Evolutionary conservation across 176 grass and related monocot genomes (phyloP).

Genomic region (Oryza meyeriana): DNA sequence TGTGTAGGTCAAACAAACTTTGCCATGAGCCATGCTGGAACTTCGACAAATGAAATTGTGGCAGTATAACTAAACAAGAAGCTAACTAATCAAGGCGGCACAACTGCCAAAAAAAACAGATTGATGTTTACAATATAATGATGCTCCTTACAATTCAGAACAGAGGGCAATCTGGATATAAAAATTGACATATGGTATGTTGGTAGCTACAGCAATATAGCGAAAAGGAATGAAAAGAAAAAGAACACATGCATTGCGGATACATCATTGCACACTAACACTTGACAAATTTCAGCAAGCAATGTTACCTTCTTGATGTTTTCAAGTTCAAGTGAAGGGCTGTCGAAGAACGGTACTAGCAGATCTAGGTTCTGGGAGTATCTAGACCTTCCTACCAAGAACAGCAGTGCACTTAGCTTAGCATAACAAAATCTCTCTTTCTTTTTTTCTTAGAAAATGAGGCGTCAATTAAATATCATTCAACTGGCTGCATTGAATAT

Average conservation of each 20-base stretch:
- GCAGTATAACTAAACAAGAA: neutral
- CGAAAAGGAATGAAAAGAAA: neutral
- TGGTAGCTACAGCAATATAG: neutral
- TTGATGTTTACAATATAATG: neutral
- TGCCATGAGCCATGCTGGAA: neutral
- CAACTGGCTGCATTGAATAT: neutral
- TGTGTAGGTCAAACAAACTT: neutral
- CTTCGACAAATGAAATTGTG: neutral
- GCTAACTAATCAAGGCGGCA: too few relatives aligned
- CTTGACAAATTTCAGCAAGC: neutral
- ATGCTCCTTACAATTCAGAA: neutral
- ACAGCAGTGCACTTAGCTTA: neutral
- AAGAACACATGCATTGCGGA: neutral
- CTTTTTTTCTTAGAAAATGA: neutral
- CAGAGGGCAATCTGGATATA: neutral
- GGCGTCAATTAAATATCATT: neutral
- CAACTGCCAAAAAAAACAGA: neutral
- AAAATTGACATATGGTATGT: neutral
- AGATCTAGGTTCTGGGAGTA: slow-evolving; percentile 77
- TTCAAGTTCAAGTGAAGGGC: slow-evolving; percentile 68
- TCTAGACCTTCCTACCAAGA: slow-evolving; percentile 46
- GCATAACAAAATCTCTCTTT: too few relatives aligned
- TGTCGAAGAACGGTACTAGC: slow-evolving; percentile 80
- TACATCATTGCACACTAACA: neutral
- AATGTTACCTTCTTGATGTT: slow-evolving; percentile 52